A percentile compares a stretch with the other conserved stretches of the same genome.
These are phyloP conservation scores for Camelina neglecta DNA, from an alignment of 345 rosid genomes.

Conservation along the genomic window DNA sequence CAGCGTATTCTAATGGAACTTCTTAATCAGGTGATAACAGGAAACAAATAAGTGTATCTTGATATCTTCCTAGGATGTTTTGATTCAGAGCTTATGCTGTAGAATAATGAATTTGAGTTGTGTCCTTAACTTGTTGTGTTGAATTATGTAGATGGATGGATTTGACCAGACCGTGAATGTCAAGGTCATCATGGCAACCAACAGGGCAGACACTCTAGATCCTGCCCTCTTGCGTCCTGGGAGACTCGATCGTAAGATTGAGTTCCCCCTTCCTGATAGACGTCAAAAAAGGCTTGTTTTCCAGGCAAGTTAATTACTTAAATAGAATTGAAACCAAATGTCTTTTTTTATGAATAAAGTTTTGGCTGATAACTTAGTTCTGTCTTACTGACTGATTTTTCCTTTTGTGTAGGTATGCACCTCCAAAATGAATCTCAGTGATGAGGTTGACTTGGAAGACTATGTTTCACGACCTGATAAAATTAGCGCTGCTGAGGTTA, in stretches of 20 bases:
- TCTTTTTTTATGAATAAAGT: background rate
- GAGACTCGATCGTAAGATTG: conserved; percentile 93
- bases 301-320: conserved; percentile 56
- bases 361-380: background rate
- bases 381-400: background rate
- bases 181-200: conserved; percentile 98
- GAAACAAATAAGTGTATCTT: conserved; percentile 13
- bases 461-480: conserved; percentile 98
- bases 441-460: conserved; percentile 99
- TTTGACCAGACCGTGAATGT: conserved; percentile 98
- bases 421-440: conserved; percentile 92
- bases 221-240: conserved; percentile 99
- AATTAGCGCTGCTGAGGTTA: conserved; percentile 99
- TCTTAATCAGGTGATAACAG: conserved; percentile 73
- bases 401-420: conserved; percentile 83
- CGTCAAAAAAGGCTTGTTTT: conserved; percentile 99
- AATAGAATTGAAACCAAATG: conserved; percentile 8
- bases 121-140: conserved; percentile 32
- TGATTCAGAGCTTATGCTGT: conserved; percentile 1
- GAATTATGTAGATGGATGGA: conserved; percentile 70
- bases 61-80: background rate
- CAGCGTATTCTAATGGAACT: conserved; percentile 97
- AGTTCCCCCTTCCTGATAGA: conserved; percentile 95
- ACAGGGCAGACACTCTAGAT: conserved; percentile 95
- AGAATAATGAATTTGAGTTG: background rate